These are phyloP conservation scores for Adansonia madagascariensis DNA, from an alignment of 441 rosid species.

Conservation along the genomic window DNA sequence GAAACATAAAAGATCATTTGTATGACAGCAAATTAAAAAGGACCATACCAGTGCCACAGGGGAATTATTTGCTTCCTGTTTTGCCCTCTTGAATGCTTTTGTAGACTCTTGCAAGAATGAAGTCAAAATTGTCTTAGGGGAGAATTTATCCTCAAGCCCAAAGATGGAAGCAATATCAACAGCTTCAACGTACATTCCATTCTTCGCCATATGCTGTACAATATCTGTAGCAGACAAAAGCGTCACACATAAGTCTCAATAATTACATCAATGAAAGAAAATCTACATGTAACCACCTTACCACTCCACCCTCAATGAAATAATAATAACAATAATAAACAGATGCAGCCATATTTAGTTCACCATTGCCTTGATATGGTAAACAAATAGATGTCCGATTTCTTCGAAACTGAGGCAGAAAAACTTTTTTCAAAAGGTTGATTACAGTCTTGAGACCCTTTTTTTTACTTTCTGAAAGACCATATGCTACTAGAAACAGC, in stretches of 20 bases:
- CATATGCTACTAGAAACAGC: not conserved
- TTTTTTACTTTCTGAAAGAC: not conserved
- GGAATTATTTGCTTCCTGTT: slow-evolving; percentile 39
- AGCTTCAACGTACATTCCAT: slow-evolving; percentile 57
- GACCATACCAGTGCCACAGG: slow-evolving; percentile 45
- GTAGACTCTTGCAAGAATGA: slow-evolving; percentile 50
- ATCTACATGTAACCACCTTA: not conserved
- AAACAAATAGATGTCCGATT: not conserved
- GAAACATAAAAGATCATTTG: not conserved
- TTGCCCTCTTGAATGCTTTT: slow-evolving; percentile 51
- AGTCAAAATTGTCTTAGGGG: slow-evolving; percentile 55
- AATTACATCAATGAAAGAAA: not conserved
- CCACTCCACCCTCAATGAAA: not conserved
- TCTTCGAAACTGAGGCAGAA: not conserved
- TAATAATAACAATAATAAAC: not conserved
- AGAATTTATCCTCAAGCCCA: slow-evolving; percentile 56
- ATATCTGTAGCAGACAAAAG: slow-evolving; percentile 45
- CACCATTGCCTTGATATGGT: not conserved
- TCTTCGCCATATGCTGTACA: slow-evolving; percentile 54
- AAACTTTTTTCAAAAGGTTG: not conserved
- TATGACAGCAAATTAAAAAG: slow-evolving; percentile 1
- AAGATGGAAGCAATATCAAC: slow-evolving; percentile 57
- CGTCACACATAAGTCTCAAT: not conserved
- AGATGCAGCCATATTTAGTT: slow-evolving; percentile 14
- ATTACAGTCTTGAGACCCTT: slow-evolving; percentile 1